Conservation (phyloP, 805 yeast genomes). For the Zygosaccharomyces bailii region DNA sequence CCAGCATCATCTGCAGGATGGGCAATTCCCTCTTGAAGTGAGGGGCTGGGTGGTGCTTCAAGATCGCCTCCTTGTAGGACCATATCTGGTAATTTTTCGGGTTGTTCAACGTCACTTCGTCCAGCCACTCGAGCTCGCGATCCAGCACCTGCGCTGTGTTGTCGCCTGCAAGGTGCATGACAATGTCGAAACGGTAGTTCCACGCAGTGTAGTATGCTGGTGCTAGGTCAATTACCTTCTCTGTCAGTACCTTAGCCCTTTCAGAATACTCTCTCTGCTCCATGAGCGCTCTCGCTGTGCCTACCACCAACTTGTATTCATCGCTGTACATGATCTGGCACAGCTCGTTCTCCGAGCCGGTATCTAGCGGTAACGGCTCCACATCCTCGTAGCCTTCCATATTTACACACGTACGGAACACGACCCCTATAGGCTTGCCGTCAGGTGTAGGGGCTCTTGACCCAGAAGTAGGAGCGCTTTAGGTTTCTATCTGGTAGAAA, state of each 20-base stretch:
- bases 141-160: conserved; percentile 20
- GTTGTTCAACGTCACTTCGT: conserved; percentile 64
- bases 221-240: conserved; percentile 56
- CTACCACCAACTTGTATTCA: conserved; percentile 63
- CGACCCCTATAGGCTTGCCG: not conserved
- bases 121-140: conserved; percentile 76
- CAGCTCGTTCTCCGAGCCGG: conserved; percentile 41
- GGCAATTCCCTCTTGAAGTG: conserved; percentile 55
- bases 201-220: conserved; percentile 94
- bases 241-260: conserved; percentile 68
- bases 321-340: conserved; percentile 70
- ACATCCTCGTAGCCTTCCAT: conserved; percentile 42
- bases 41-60: conserved; percentile 39
- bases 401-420: not conserved
- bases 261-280: conserved; percentile 57
- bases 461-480: no score
- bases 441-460: no score
- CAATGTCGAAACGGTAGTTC: conserved; percentile 61
- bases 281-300: conserved; percentile 58
- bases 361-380: conserved; percentile 42
- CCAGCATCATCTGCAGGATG: conserved; percentile 62
- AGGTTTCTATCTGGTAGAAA: no score
- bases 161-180: conserved; percentile 38
- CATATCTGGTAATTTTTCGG: conserved; percentile 96
- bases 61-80: conserved; percentile 78